Conservation (phyloP, 768 basidiomycete genomes). For the Polyporus arcularius region DNA sequence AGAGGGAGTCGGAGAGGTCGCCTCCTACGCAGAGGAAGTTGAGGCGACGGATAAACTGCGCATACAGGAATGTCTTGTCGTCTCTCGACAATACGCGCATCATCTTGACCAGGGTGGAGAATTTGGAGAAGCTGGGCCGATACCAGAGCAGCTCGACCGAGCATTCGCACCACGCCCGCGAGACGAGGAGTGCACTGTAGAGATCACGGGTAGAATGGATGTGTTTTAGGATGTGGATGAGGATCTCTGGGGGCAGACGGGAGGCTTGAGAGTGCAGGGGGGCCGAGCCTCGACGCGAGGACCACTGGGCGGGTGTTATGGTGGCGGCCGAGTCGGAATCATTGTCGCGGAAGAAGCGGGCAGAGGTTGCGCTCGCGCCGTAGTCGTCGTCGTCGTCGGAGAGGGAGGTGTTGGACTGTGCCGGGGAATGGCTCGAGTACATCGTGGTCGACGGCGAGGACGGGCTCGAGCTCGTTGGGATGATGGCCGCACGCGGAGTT, state of each 20-base stretch:
- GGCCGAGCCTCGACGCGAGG: constrained; percentile 27
- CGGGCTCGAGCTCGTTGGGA: not conserved
- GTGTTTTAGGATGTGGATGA: constrained; percentile 89
- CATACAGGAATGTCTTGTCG: constrained; percentile 83
- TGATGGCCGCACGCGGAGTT: constrained; percentile 14
- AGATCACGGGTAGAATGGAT: constrained; percentile 76
- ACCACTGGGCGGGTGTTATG: constrained; percentile 55
- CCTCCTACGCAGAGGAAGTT: constrained; percentile 78
- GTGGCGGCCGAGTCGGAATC: constrained; percentile 37
- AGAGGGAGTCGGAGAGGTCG: constrained; percentile 72
- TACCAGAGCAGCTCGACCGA: constrained; percentile 95
- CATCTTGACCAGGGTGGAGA: constrained; percentile 76
- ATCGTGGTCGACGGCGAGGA: constrained; percentile 16
- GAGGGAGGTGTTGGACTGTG: constrained; percentile 77
- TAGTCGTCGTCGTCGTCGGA: constrained; percentile 76
- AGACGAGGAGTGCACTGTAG: constrained; percentile 75
- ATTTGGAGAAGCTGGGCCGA: constrained; percentile 74
- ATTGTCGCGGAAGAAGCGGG: constrained; percentile 35
- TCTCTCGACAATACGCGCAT: constrained; percentile 63
- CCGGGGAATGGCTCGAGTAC: constrained; percentile 41
- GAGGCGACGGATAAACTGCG: constrained; percentile 85
- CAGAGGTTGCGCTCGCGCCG: constrained; percentile 40
- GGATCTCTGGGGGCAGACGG: constrained; percentile 83
- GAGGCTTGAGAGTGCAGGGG: constrained; percentile 48
- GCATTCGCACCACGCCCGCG: constrained; percentile 93